These are phyloP conservation scores for Ogataea sp. DNA, from an alignment of 805 yeast species.

Conservation along the genomic window DNA sequence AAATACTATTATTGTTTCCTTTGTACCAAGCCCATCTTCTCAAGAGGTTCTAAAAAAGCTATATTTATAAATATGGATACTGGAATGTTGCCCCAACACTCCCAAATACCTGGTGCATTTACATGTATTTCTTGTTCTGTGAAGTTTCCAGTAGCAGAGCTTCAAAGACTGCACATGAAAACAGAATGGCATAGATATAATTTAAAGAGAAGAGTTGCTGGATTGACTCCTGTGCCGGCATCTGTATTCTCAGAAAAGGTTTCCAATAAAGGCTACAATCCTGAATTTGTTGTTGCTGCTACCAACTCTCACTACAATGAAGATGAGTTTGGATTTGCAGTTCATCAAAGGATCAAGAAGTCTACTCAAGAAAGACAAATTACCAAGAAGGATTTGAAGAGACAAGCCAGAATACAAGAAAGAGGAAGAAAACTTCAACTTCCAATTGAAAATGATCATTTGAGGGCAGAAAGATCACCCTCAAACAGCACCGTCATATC, in stretches of 20 bases:
- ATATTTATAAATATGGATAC: neutral
- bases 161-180: slow-evolving; percentile 91
- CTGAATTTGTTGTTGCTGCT: slow-evolving; percentile 5
- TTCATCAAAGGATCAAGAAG: slow-evolving; percentile 22
- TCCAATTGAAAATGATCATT: slow-evolving; percentile 10
- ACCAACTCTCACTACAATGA: slow-evolving; percentile 22
- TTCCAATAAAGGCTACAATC: slow-evolving; percentile 12
- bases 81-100: slow-evolving; percentile 5
- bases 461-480: slow-evolving; percentile 35
- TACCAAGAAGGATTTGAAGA: slow-evolving; percentile 32
- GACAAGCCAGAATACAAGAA: slow-evolving; percentile 11
- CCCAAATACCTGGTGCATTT: slow-evolving; percentile 16
- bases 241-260: slow-evolving; percentile 22
- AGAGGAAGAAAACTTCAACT: slow-evolving; percentile 22
- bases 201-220: slow-evolving; percentile 85
- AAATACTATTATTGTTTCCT: too few relatives aligned
- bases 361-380: slow-evolving; percentile 23
- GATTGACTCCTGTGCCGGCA: slow-evolving; percentile 52
- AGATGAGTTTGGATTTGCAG: slow-evolving; percentile 48
- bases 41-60: too few relatives aligned
- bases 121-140: slow-evolving; percentile 91
- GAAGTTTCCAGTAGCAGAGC: slow-evolving; percentile 69
- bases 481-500: slow-evolving; percentile 38
- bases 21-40: too few relatives aligned
- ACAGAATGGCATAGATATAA: slow-evolving; percentile 98